Evolutionary conservation across 805 yeast species (phyloP), one percentile per base, ranked within the genome.

Genomic region (Ogataea nitratoaversa): DNA sequence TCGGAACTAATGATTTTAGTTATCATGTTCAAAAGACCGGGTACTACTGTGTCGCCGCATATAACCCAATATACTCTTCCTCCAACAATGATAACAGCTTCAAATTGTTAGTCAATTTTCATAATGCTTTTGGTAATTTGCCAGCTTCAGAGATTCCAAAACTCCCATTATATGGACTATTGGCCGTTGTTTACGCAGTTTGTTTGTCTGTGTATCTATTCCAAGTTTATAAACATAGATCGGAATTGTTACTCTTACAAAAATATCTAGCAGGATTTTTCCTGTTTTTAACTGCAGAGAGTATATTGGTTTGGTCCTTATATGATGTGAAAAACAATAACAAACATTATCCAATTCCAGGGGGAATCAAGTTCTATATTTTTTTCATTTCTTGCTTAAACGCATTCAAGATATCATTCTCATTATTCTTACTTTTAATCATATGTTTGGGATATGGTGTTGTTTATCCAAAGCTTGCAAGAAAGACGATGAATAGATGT

Each of bases 371-470:
- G 47, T 76, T 78, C 30, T 86, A 89, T 64, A 74, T 88, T 74
- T 78, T 78, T 8, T 76, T 91, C 56, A 75, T 91, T 37, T 82
- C 96, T 2, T 60, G 87, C 24, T 66, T 91, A 60, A 86, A 88
- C 58, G 79, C 95, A 2, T 78, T 79, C 51, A 84, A 93, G 55
- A 74, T 87, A 38, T 82, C 96, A 0, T 86, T 88, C 60, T 85
- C 96, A 7, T 84, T 91, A 64, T 93, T 91, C 67, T 67, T 93
- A 53, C 70, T 93, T 41, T 70, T 91, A 48, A 82, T 88, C 53
- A 91, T 93, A 41, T 74, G 95, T 12, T 70, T 90, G 49, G 99
- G 99, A 30, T 93, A 90, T 64, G 97, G 98, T 47, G 89, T 93
- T 35, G 98, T 93, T 36, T 79, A 78, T 56, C 89, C 96, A 34